These are phyloP conservation scores for Venturia carpophila DNA, from an alignment of 2,329 filamentous ascomycete species.

Conservation along the genomic window DNA sequence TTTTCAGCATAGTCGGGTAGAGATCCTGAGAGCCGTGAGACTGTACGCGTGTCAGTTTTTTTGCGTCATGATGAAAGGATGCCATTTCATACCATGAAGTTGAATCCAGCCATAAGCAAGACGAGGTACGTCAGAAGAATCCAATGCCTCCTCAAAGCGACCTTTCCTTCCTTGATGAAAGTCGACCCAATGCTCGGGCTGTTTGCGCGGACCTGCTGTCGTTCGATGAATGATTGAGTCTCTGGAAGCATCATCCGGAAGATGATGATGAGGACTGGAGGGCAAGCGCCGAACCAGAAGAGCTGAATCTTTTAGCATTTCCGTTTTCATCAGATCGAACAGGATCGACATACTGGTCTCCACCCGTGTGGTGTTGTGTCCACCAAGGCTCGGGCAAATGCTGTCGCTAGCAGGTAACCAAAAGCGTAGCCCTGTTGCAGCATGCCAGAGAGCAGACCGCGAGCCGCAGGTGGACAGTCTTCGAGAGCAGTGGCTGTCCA, in stretches of 20 bases:
- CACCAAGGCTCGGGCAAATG: slow-evolving; percentile 54
- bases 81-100: slow-evolving; percentile 58
- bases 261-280: slow-evolving; percentile 70
- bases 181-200: slow-evolving; percentile 34
- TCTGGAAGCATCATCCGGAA: slow-evolving; percentile 73
- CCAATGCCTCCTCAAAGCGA: slow-evolving; percentile 75
- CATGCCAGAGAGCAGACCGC: slow-evolving; percentile 54
- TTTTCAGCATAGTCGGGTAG: slow-evolving; percentile 53
- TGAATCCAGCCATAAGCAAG: slow-evolving; percentile 82
- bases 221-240: slow-evolving; percentile 63
- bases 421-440: slow-evolving; percentile 55
- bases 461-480: slow-evolving; percentile 51
- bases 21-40: slow-evolving; percentile 66
- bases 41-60: slow-evolving; percentile 22
- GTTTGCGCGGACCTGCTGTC: slow-evolving; percentile 54
- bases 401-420: slow-evolving; percentile 54
- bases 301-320: slow-evolving; percentile 33
- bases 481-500: slow-evolving; percentile 47
- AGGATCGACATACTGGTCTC: slow-evolving; percentile 47
- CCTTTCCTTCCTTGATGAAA: slow-evolving; percentile 68
- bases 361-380: slow-evolving; percentile 71
- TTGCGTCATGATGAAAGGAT: not conserved
- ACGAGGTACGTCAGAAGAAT: slow-evolving; percentile 72
- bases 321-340: not conserved
- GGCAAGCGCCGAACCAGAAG: slow-evolving; percentile 81